Percentiles rank a stretch among this genome's conserved stretches.
Conservation (phyloP, 2,329 filamentous ascomycete species). For the Colletotrichum liaoningense region DNA sequence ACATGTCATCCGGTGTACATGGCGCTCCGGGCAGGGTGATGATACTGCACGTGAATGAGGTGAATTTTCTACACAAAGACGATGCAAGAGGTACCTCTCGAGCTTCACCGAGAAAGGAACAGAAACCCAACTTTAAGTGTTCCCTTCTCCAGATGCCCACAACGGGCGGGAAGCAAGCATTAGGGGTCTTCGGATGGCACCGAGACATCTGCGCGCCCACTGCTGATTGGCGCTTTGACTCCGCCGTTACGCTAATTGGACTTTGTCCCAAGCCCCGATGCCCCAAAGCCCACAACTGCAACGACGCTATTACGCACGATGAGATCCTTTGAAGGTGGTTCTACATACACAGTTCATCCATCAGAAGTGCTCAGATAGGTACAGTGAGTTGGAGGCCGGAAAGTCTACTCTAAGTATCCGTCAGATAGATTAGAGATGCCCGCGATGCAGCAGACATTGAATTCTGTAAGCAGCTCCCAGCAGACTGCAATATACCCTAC, state of each 20-base stretch:
- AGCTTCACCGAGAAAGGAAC: not conserved
- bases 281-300: not conserved
- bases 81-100: not conserved
- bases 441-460: not conserved
- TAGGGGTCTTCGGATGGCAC: conserved; percentile 21
- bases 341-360: too few relatives aligned
- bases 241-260: not conserved
- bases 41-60: not conserved
- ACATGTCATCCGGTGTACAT: not conserved
- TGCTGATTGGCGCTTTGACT: not conserved
- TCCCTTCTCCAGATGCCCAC: not conserved
- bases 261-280: not conserved
- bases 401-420: accelerated
- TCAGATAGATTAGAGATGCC: not conserved
- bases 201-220: not conserved
- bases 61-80: not conserved
- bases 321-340: not conserved
- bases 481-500: not conserved
- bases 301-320: not conserved
- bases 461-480: not conserved
- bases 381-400: too few relatives aligned
- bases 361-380: too few relatives aligned
- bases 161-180: conserved; percentile 22
- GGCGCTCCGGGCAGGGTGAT: not conserved
- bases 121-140: not conserved